Conservation (phyloP, 2,329 filamentous ascomycete genomes). For the Colletotrichum eleusines region DNA sequence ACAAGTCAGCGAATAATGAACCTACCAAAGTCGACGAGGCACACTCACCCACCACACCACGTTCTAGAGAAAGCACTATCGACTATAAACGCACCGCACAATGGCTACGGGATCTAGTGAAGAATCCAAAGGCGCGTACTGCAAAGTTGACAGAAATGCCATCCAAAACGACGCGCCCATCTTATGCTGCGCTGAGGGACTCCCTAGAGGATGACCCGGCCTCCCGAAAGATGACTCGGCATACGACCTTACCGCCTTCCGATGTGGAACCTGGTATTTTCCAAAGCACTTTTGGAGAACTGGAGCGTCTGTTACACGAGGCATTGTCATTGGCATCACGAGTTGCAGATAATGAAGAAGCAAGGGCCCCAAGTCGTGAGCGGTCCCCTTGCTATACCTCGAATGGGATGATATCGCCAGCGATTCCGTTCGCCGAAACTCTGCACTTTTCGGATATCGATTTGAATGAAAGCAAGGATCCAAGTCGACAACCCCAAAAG, state of each 20-base stretch:
- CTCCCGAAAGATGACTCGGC: constrained; percentile 37
- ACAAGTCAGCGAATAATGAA: constrained; percentile 25
- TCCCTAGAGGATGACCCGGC: not conserved
- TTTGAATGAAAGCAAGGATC: not conserved
- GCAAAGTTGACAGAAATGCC: constrained; percentile 49
- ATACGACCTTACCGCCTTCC: constrained; percentile 37
- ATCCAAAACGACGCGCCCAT: constrained; percentile 10
- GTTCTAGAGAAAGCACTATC: constrained; percentile 45
- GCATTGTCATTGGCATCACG: constrained; percentile 59
- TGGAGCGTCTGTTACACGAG: constrained; percentile 62
- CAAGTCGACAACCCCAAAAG: not conserved
- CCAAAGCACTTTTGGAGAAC: constrained; percentile 54
- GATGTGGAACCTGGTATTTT: constrained; percentile 46
- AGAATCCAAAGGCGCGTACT: constrained; percentile 45
- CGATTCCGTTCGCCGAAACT: not conserved
- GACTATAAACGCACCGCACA: constrained; percentile 51
- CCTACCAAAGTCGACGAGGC: constrained; percentile 12
- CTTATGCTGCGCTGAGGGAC: not conserved
- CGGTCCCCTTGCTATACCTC: not conserved
- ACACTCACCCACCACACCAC: constrained; percentile 45
- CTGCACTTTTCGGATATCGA: constrained; percentile 23
- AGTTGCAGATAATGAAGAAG: constrained; percentile 51
- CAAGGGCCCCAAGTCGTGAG: not conserved
- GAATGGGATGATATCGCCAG: not conserved
- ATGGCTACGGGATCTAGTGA: constrained; percentile 52